Conservation (phyloP, 1,284 basidiomycete genomes). For the Schizophyllum commune region DNA sequence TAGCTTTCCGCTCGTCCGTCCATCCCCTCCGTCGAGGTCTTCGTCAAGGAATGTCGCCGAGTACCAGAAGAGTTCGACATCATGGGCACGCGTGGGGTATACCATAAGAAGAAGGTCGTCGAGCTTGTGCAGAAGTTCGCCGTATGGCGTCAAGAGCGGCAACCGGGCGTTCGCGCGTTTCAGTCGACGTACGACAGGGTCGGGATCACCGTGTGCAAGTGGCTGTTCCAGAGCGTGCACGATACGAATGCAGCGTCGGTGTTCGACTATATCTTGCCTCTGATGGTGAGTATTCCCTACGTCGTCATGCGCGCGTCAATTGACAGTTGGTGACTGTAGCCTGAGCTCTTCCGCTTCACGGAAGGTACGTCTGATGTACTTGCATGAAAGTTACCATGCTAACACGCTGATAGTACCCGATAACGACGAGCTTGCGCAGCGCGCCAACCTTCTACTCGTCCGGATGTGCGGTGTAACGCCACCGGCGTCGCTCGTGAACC, state of each 20-base stretch:
- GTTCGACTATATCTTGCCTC: conserved; percentile 75
- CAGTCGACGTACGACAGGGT: conserved; percentile 80
- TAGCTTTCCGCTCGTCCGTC: conserved; percentile 35
- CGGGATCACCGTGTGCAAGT: conserved; percentile 62
- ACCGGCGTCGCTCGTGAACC: conserved; percentile 48
- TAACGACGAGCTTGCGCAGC: conserved; percentile 56
- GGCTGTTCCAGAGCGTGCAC: conserved; percentile 66
- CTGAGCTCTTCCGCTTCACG: conserved; percentile 65
- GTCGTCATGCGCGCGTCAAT: conserved; percentile 12
- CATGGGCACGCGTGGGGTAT: conserved; percentile 68
- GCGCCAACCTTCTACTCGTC: conserved; percentile 53
- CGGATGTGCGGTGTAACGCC: conserved; percentile 71
- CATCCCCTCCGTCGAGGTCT: conserved; percentile 56
- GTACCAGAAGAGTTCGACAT: conserved; percentile 57
- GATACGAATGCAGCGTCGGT: conserved; percentile 68
- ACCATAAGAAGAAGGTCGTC: conserved; percentile 49
- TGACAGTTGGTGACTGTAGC: no score
- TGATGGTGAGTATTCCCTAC: no score
- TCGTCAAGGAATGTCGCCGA: conserved; percentile 66
- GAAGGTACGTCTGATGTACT: conserved; percentile 38
- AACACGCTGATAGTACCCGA: conserved; percentile 44
- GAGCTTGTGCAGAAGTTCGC: conserved; percentile 59
- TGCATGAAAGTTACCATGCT: conserved; percentile 1
- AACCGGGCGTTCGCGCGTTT: conserved; percentile 68
- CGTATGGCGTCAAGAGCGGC: conserved; percentile 59